phyloP scores from a whole-genome alignment of 352 stramenopile genomes.

The Nothophytophthora sp. region DNA sequence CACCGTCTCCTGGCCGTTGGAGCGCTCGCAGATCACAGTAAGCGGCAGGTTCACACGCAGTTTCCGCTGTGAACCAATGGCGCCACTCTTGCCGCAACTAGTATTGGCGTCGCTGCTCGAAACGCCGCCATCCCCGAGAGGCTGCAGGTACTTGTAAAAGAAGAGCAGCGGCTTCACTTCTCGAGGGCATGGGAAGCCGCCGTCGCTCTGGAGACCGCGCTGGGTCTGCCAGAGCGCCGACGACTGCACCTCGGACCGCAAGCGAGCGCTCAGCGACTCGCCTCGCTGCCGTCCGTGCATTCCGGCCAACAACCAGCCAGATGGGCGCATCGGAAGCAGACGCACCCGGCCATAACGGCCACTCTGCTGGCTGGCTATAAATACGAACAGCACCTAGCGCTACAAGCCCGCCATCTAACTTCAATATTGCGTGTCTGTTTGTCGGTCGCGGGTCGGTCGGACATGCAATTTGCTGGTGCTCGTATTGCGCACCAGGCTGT shows the following conservation, averaged over 20 bases:
- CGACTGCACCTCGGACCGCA: conserved; percentile 47
- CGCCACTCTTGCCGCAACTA: neutral
- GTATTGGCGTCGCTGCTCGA: neutral
- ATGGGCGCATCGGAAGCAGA: neutral
- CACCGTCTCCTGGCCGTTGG: conserved; percentile 48
- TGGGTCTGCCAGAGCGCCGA: conserved; percentile 19
- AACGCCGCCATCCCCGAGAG: conserved; percentile 23
- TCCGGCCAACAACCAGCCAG: neutral
- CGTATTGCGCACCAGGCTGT: too few relatives aligned
- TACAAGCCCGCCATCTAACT: neutral
- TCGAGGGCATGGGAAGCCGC: conserved; percentile 21
- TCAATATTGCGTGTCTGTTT: neutral
- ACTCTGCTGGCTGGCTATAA: conserved; percentile 8
- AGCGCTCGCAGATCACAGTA: conserved; percentile 65
- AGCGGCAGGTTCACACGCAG: conserved; percentile 61
- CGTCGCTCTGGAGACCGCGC: conserved; percentile 1
- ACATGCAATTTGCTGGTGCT: neutral
- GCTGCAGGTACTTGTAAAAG: conserved; percentile 88
- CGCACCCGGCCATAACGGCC: conserved; percentile 7
- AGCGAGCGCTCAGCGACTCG: conserved; percentile 50
- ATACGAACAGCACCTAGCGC: conserved; percentile 9
- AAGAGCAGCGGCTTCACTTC: conserved; percentile 57
- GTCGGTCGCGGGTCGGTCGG: too few relatives aligned
- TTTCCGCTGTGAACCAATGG: conserved; percentile 20
- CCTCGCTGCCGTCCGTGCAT: conserved; percentile 22